These are phyloP conservation scores for Glomus cerebriforme DNA, from an alignment of 192 early-diverging fungal species.

Conservation along the genomic window DNA sequence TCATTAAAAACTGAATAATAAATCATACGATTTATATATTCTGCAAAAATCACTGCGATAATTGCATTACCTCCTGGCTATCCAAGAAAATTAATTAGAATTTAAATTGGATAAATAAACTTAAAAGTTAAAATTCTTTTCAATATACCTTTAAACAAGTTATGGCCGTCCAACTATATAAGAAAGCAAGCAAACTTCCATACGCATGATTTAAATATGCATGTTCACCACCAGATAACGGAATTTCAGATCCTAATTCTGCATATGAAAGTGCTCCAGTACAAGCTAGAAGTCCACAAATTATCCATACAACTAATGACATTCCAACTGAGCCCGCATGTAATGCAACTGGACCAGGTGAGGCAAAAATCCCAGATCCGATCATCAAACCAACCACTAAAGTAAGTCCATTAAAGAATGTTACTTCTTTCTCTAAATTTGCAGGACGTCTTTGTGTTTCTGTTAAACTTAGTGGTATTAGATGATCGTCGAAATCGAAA, in stretches of 20 bases:
- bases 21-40: conserved; percentile 74
- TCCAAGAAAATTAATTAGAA: not conserved
- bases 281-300: conserved; percentile 74
- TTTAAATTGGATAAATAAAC: not conserved
- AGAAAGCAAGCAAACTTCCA: conserved; percentile 70
- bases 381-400: conserved; percentile 78
- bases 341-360: conserved; percentile 70
- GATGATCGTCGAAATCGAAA: conserved; percentile 31
- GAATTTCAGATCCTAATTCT: conserved; percentile 87
- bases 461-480: conserved; percentile 34
- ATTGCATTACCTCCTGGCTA: conserved; percentile 74
- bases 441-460: conserved; percentile 42
- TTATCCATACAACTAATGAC: conserved; percentile 74
- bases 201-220: conserved; percentile 79
- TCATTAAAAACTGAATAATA: conserved; percentile 51
- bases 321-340: conserved; percentile 67
- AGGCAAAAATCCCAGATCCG: conserved; percentile 80
- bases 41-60: conserved; percentile 74
- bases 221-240: conserved; percentile 85
- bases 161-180: conserved; percentile 74
- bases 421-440: conserved; percentile 58
- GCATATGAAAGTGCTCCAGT: conserved; percentile 86
- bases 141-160: conserved; percentile 57
- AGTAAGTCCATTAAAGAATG: conserved; percentile 64
- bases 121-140: not conserved